Percentiles rank a stretch among this genome's conserved stretches.
phyloP scores from a whole-genome alignment of 2,329 filamentous ascomycete species.

The Diaporthe sp. region DNA sequence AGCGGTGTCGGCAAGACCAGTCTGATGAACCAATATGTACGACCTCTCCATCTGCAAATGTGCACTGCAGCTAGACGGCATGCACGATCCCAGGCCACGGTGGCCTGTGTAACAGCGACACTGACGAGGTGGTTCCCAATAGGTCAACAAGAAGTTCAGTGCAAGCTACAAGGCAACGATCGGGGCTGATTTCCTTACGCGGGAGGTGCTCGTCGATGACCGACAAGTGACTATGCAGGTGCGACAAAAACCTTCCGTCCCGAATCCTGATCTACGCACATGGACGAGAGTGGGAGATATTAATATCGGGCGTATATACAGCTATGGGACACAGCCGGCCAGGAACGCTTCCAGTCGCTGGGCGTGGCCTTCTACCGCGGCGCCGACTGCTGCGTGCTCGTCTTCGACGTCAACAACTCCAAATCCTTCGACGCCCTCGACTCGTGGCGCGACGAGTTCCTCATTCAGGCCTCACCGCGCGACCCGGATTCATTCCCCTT shows the following conservation, averaged over 20 bases:
- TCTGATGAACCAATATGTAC: slow-evolving; percentile 99
- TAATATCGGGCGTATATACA: slow-evolving; percentile 48
- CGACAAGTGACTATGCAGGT: slow-evolving; percentile 95
- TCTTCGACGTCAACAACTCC: slow-evolving; percentile 98
- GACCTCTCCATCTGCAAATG: slow-evolving; percentile 45
- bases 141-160: slow-evolving; percentile 99
- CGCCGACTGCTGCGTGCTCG: slow-evolving; percentile 96
- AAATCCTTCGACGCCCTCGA: slow-evolving; percentile 99
- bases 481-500: slow-evolving; percentile 99
- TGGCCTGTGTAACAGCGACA: not conserved
- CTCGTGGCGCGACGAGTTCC: slow-evolving; percentile 97
- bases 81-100: not conserved
- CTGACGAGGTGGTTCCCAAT: slow-evolving; percentile 34
- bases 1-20: slow-evolving; percentile 99
- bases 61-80: not conserved
- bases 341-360: slow-evolving; percentile 96
- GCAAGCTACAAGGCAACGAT: slow-evolving; percentile 99
- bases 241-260: slow-evolving; percentile 17
- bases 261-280: not conserved
- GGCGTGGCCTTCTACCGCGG: slow-evolving; percentile 98
- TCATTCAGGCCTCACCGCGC: slow-evolving; percentile 95
- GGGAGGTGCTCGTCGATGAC: slow-evolving; percentile 97
- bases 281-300: not conserved
- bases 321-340: slow-evolving; percentile 98
- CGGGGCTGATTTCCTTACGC: slow-evolving; percentile 97